Evolutionary conservation across 2,329 filamentous ascomycete species (phyloP), one percentile per base, ranked within the genome.

Genomic region (Hypoxylon sp.): DNA sequence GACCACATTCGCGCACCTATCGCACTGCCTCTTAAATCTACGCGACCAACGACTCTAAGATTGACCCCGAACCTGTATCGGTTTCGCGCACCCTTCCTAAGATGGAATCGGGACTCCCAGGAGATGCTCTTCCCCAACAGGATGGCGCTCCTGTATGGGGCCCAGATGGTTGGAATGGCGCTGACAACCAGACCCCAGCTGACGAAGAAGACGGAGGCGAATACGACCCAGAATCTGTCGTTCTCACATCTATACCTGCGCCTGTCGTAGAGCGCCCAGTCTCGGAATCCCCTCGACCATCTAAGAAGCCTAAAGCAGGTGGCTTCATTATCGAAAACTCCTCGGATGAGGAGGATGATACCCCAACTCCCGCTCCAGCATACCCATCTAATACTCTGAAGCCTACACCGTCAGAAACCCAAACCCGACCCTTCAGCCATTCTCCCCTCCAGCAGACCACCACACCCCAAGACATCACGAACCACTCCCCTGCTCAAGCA

Each of bases 231-330:
- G 86, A 87, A 75, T 87, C 86, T 61, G 81, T 87, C 75, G 80
- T 81, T 59, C 79, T 84, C 53, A 72, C 76, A 56, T 73, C 75
- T 49, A 46, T 66, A 6, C 66, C 68, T 21, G 73, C 72, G 50
- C 76, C 74, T 67, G 60, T 66, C 11, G 72, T 75, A 66, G 78
- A 79, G 69, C 75, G 73, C 45, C 72, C 71, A 32, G 70, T 72
- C 25, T 75, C 76, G 38, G 75, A 77, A 50, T 78, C 75, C 45
- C 76, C 76, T 70, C 81, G 79, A 68, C 81, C 78, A 62, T 78
- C 76, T 73, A 85, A 81, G 76, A 91, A 90, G 78, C 88, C 85
- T 34, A 88, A 87, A 67, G 84, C 85, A 23, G 87, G 86, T 45
- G 87, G 87, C 48, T 89, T 89, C 79, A 79, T 89, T 75, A 82